Evolutionary conservation across 2,329 filamentous ascomycete species (phyloP).

Genomic region (Penicillium sumatraense): DNA sequence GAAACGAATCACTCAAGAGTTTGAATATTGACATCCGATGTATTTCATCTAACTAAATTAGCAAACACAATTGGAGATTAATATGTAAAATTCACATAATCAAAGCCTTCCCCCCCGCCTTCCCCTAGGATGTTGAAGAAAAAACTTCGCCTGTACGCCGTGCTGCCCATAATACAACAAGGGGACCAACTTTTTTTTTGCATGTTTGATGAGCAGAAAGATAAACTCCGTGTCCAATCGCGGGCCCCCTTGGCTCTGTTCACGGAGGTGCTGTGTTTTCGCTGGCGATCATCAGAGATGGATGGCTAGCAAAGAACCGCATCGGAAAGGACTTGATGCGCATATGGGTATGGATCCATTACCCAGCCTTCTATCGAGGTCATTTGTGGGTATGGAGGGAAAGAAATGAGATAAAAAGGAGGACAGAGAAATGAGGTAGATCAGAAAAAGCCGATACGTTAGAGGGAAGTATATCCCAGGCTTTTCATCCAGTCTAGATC

Average conservation of each 20-base stretch:
- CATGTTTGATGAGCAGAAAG: constrained; percentile 18
- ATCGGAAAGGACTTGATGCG: constrained; percentile 17
- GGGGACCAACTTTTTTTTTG: constrained; percentile 33
- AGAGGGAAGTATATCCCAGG: background rate
- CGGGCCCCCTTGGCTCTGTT: background rate
- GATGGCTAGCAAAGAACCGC: constrained; percentile 6
- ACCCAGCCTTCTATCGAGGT: background rate
- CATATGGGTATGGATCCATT: constrained; percentile 12
- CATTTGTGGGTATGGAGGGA: background rate
- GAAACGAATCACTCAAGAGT: background rate
- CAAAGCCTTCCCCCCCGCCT: constrained; percentile 17
- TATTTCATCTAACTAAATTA: constrained; percentile 25
- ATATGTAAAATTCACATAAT: constrained; percentile 24
- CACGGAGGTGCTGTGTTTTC: background rate
- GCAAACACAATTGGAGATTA: constrained; percentile 21
- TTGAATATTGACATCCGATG: constrained; percentile 17
- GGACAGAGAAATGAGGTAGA: background rate
- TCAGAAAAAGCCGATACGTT: background rate
- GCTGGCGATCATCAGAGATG: background rate
- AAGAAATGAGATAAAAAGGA: background rate
- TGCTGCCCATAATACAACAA: constrained; percentile 43
- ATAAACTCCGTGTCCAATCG: constrained; percentile 27
- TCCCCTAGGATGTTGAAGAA: constrained; percentile 17
- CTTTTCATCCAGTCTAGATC: no score
- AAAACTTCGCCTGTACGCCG: constrained; percentile 43